These are phyloP conservation scores for Tuber microsphaerosporum DNA, from an alignment of 495 filamentous ascomycete species.

Conservation along the genomic window DNA sequence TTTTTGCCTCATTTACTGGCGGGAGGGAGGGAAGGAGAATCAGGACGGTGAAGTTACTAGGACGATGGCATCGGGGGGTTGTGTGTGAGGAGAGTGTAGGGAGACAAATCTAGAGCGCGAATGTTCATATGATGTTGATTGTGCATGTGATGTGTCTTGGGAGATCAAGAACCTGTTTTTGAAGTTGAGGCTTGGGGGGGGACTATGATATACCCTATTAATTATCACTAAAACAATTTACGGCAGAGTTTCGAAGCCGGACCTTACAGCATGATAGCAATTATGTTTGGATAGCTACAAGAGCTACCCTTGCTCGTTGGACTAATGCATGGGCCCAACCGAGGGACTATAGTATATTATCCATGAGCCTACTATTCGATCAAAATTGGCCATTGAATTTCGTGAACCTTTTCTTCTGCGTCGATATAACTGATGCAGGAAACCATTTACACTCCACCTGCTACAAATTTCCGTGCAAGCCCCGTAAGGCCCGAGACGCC, in stretches of 20 bases:
- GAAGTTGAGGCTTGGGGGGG: neutral
- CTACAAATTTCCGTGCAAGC: neutral
- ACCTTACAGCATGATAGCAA: neutral
- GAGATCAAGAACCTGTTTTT: neutral
- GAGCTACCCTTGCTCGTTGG: neutral
- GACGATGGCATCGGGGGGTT: neutral
- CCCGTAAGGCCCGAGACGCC: neutral
- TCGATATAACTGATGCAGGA: neutral
- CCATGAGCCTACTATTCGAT: neutral
- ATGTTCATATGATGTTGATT: neutral
- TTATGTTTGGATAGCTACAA: neutral
- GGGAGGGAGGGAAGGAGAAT: neutral
- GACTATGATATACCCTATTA: neutral
- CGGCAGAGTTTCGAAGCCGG: neutral
- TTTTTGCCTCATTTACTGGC: neutral
- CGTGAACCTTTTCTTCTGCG: neutral
- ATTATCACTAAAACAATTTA: neutral
- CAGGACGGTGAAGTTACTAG: neutral
- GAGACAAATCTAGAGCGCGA: slow-evolving; percentile 1
- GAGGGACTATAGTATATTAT: neutral
- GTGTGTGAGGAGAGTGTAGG: neutral
- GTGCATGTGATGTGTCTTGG: neutral
- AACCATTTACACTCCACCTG: neutral
- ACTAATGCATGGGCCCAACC: neutral
- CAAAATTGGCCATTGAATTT: neutral